A percentile compares a stretch with the other conserved stretches of the same genome.
Conservation (phyloP, 352 stramenopile genomes). For the Phytophthora syringae region DNA sequence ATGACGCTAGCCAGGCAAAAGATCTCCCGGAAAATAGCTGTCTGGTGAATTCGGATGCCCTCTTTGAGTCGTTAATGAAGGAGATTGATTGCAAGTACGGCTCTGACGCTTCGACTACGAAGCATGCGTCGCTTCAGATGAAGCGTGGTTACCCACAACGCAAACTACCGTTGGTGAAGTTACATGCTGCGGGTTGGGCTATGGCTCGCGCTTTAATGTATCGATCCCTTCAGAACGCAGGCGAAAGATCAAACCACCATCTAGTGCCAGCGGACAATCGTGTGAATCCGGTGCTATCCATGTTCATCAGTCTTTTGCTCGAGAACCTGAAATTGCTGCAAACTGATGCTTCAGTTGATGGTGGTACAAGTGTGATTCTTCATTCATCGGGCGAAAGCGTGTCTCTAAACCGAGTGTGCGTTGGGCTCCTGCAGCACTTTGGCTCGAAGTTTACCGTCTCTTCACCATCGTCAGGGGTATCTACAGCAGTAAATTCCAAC, state of each 20-base stretch:
- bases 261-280: constrained; percentile 9
- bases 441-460: constrained; percentile 21
- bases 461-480: constrained; percentile 1
- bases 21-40: constrained; percentile 67
- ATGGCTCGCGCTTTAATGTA: constrained; percentile 85
- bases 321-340: constrained; percentile 60
- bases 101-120: constrained; percentile 2
- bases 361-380: not conserved
- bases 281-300: constrained; percentile 62
- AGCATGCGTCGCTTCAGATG: constrained; percentile 45
- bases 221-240: constrained; percentile 56
- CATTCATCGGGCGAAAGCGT: constrained; percentile 37
- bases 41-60: constrained; percentile 65
- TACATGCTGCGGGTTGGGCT: constrained; percentile 81
- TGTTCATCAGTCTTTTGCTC: constrained; percentile 66
- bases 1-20: constrained; percentile 55
- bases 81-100: constrained; percentile 76
- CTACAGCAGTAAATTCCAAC: constrained; percentile 18
- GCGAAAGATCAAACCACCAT: constrained; percentile 15
- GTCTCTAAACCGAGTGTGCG: constrained; percentile 66
- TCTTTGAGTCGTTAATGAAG: constrained; percentile 89
- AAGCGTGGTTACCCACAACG: constrained; percentile 52
- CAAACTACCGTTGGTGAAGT: constrained; percentile 77
- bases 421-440: constrained; percentile 76
- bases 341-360: constrained; percentile 3